Base-by-base conservation (phyloP, 768 basidiomycete species). In the Agrocybe chaxingu region DNA sequence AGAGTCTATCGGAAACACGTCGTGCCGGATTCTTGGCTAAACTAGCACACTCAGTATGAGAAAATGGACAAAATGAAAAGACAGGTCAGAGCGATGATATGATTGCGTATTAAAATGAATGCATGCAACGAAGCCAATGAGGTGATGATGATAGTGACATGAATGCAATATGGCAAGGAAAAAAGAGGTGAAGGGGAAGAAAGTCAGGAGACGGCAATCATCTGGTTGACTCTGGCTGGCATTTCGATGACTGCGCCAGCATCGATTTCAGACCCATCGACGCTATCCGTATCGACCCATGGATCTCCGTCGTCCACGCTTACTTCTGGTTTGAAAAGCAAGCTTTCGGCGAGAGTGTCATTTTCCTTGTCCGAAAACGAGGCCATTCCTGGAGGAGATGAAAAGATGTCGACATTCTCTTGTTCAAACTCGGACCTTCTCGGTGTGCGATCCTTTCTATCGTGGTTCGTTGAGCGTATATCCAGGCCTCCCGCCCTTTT, bases 221-320 rank as follows among this genome's bases (percentile, higher is more conserved):
- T 30, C 10, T 1, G 31, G 13, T 19, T 6, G 35, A 32, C 33
- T 19, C 12, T 43, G 24, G 8, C 19, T 33, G 41, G 9, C 18
- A 34, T 42, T 13, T 32, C 38, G 33, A 13, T 42, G 34, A 18
- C 16, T 30, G 37, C 3, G 31, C 46, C 42, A 3, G 36, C 10
- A 35, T 56, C 57, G 30, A 51, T 29, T 42, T 58, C 57, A 18
- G 57, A 59, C 32, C 54, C 56, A 31, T 52, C 58, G 30, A 57
- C 34, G 39, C 60, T 63, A 56, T 63, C 60, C 8, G 58, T 63
- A 48, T 63, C 60, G 32, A 58, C 58, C 62, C 62, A 63, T 8
- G 36, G 45, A 48, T 63, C 62, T 5, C 57, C 54, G 33, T 63
- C 62, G 31, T 59, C 62, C 24, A 31, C 44, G 16, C 39, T 30